These are phyloP conservation scores for Cylindricascospora bacillispora DNA, from an alignment of 1,139 yeast species.

Conservation along the genomic window DNA sequence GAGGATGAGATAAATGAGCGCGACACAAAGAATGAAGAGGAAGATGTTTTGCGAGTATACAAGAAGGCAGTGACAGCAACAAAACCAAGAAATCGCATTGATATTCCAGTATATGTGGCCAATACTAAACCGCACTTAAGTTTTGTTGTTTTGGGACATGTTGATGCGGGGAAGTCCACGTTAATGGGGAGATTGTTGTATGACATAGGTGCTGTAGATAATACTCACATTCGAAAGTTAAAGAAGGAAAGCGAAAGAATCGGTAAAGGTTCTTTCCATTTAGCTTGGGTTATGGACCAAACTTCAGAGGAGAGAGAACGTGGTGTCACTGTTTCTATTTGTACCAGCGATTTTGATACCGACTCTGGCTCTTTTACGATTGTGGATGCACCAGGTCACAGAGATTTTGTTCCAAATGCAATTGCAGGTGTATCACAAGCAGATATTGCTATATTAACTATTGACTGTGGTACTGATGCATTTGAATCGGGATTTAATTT, in stretches of 20 bases:
- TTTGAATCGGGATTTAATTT: conserved; percentile 79
- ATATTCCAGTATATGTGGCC: conserved; percentile 26
- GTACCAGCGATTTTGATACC: conserved; percentile 76
- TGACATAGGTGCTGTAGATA: conserved; percentile 72
- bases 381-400: conserved; percentile 97
- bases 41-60: conserved; percentile 9
- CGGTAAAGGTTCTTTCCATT: conserved; percentile 88
- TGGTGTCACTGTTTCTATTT: conserved; percentile 91
- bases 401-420: conserved; percentile 97
- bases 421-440: conserved; percentile 94
- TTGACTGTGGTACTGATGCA: conserved; percentile 69
- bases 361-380: conserved; percentile 56
- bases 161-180: conserved; percentile 96
- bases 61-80: conserved; percentile 21
- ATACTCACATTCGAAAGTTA: conserved; percentile 60
- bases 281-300: conserved; percentile 98
- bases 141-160: conserved; percentile 89
- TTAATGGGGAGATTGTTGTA: conserved; percentile 79
- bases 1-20: conserved; percentile 10
- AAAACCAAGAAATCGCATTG: conserved; percentile 27
- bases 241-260: conserved; percentile 67
- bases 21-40: conserved; percentile 7
- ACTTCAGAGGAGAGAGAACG: conserved; percentile 77
- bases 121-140: conserved; percentile 51
- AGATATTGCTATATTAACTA: conserved; percentile 37